phyloP scores from a whole-genome alignment of 139 green algal genomes.

The Coelastrella sp. region DNA sequence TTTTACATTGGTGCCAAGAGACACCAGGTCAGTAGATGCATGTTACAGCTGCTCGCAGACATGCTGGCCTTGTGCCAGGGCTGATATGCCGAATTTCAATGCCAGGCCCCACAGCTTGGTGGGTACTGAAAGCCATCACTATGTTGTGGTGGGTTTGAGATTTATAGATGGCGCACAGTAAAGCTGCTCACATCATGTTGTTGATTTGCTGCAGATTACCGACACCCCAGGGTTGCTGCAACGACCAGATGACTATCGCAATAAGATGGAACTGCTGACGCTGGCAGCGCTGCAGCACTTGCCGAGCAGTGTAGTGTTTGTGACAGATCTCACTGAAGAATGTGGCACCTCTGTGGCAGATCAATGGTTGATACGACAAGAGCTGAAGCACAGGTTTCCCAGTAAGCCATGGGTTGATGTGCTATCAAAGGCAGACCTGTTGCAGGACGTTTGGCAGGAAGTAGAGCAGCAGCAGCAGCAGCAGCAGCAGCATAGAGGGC shows the following conservation, averaged over 20 bases:
- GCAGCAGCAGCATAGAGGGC: slow-evolving; percentile 28
- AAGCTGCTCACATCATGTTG: background rate
- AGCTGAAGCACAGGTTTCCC: slow-evolving; percentile 78
- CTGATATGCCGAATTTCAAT: too few species aligned
- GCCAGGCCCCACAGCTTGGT: too few species aligned
- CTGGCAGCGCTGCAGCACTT: slow-evolving; percentile 91
- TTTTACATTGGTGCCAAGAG: slow-evolving; percentile 88
- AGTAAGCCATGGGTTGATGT: slow-evolving; percentile 93
- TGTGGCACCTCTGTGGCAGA: slow-evolving; percentile 87
- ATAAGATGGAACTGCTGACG: slow-evolving; percentile 96
- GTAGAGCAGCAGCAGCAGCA: slow-evolving; percentile 36
- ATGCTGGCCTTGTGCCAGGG: too few species aligned
- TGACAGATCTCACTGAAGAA: slow-evolving; percentile 88
- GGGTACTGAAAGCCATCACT: too few species aligned
- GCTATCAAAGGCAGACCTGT: slow-evolving; percentile 92
- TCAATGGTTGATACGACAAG: slow-evolving; percentile 77
- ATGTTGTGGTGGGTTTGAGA: background rate
- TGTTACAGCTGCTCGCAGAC: background rate
- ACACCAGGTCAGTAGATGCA: slow-evolving; percentile 78
- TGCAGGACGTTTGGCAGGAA: slow-evolving; percentile 59
- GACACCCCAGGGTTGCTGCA: slow-evolving; percentile 96
- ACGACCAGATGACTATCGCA: slow-evolving; percentile 85
- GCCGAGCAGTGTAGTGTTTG: slow-evolving; percentile 69
- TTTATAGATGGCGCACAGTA: background rate
- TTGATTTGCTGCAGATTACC: slow-evolving; percentile 74